These are phyloP conservation scores for Gardenia jasminoides DNA, from an alignment of 257 asterid genomes.

Conservation along the genomic window DNA sequence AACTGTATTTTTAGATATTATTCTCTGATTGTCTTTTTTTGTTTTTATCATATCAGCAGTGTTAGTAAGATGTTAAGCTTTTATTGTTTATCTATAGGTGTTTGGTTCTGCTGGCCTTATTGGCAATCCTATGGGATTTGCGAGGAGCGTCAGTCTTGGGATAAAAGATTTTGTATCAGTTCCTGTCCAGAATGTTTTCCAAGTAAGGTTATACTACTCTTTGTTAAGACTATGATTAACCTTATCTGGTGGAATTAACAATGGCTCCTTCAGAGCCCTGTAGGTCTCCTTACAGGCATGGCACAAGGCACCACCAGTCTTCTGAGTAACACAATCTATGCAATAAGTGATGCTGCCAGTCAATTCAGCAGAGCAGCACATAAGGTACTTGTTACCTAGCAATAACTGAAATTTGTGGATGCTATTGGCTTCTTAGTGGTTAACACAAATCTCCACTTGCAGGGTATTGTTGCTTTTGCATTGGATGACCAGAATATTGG, in stretches of 20 bases:
- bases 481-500: slow-evolving; percentile 68
- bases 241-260: slow-evolving; percentile 10
- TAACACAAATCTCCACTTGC: slow-evolving; percentile 30
- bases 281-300: slow-evolving; percentile 88
- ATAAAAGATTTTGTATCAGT: slow-evolving; percentile 89
- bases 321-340: slow-evolving; percentile 86
- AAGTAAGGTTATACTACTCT: slow-evolving; percentile 43
- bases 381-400: slow-evolving; percentile 54
- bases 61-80: not conserved
- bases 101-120: slow-evolving; percentile 98
- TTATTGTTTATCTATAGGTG: slow-evolving; percentile 46
- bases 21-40: not conserved
- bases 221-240: slow-evolving; percentile 1
- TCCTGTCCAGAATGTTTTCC: slow-evolving; percentile 79
- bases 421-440: slow-evolving; percentile 12
- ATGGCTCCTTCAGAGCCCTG: slow-evolving; percentile 72
- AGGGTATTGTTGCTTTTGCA: slow-evolving; percentile 97
- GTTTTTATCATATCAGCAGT: not conserved
- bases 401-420: slow-evolving; percentile 17
- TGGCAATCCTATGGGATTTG: slow-evolving; percentile 96
- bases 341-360: slow-evolving; percentile 94
- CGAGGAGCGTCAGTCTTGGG: slow-evolving; percentile 89
- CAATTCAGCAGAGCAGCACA: slow-evolving; percentile 97
- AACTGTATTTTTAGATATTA: not conserved
- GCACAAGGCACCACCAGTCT: slow-evolving; percentile 98